Base-by-base conservation (phyloP, 345 rosid genomes). In the Limnanthes douglasii region DNA sequence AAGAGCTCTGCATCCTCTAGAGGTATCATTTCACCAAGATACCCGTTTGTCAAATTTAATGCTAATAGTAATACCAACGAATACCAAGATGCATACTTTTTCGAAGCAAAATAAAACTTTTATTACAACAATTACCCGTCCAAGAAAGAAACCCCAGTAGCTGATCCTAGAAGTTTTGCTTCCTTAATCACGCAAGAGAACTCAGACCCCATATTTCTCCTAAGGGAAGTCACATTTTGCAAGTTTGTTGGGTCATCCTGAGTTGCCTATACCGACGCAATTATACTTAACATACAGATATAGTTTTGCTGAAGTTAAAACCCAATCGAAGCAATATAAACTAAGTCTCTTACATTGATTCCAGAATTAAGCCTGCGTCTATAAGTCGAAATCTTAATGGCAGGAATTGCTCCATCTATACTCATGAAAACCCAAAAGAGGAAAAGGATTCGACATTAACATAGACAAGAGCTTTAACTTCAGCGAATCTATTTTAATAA, bases 341-440 rank as follows among this genome's bases (percentile, higher is more conserved):
- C 19, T 38, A 22, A 15, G 22, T 31, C 49, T 21, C 34, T 11
- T 33, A 71, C 90, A 81, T 80, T 82, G 39, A 16, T 29, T 57
- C 77, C 68, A 1, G 61, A 54, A 48, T 84, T 68, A 28, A 84
- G 64, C 3, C 94, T 70, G 31, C 72, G 68, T 56, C 65, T 66
- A 17, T 90, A 90, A 32, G 96, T 69, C 21, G 88, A 63, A 41
- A 74, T 57, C 56, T 84, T 90, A 45, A 90, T 77, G 23, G 75
- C 92, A 37, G 98, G 98, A 54, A 90, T 75, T 4, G 96, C 63
- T 34, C 96, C 96, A 70, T 84, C 98, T 90, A 57, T 38, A 51
- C 15, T 35, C 18, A 43, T 18, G 6, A 7, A 24, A 16, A 7
- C 3, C 28, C 27, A 28, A 42, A 12, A 10, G 1, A 11, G 30